Base-by-base conservation (phyloP, 129 eudicot genomes). In the Artemisia annua region DNA sequence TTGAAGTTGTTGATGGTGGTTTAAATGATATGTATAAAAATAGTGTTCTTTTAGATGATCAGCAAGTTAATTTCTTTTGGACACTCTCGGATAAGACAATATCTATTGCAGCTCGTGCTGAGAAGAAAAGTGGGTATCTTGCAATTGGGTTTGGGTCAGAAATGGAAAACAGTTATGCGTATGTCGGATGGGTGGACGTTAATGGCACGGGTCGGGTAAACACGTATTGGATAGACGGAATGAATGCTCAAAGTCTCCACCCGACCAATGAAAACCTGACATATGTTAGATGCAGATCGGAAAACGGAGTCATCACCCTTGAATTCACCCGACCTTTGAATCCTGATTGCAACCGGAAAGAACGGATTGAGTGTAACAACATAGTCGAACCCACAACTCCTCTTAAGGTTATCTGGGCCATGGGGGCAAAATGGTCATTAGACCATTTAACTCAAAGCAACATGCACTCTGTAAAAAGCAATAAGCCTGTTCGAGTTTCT, bases 1-100 rank as follows among this genome's bases (percentile, higher is more conserved):
- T 94, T 66, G 89, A 90, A 83, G 98, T 94, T 52, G 98, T 94
- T 53, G 98, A 94, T 74, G 98, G 98, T 13, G 98, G 98, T 32
- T 83, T 94, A 73, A 80, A 82, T 14, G 98, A 94, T 74, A 94
- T 94, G 98, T 94, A 90, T 65, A 94, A 86, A 71, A 94, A 81
- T 78, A 94, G 98, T 69, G 98, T 94, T 62, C 61, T 91, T 67
- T 86, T 94, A 67, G 96, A 90, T 75, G 98, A 94, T 78, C 98
- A 94, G 66, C 98, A 90, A 56, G 98, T 90, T 53, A 87, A 76
- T 65, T 75, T 94, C 55, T 94, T 94, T 73, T 94, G 98, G 98
- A 94, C 98, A 1, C 70, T 90, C 17, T 86, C 97, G 0, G 82
- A 86, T 1, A 80, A 78, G 61, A 86, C 98, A 12, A 90, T 94